Evolutionary conservation across 1,284 basidiomycete genomes (phyloP).

Genomic region (Cryptococcus amylolentus): DNA sequence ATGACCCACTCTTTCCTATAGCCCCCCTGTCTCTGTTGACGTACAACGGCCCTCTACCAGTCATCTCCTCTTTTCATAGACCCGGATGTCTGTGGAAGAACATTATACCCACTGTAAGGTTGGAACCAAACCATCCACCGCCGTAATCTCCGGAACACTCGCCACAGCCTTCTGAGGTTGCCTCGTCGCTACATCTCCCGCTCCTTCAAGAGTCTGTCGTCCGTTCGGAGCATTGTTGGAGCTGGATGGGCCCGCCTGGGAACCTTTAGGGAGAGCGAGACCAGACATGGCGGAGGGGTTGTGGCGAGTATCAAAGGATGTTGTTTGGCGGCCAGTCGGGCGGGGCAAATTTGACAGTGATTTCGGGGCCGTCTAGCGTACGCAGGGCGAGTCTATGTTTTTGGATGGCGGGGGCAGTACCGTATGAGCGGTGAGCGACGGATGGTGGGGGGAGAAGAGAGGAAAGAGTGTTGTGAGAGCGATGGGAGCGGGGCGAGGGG

Average conservation of each 20-base stretch:
- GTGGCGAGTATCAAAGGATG: not conserved
- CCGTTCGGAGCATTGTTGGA: constrained; percentile 1
- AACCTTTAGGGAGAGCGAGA: constrained; percentile 11
- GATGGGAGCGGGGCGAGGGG: not conserved
- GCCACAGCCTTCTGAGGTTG: constrained; percentile 21
- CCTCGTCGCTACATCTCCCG: constrained; percentile 11
- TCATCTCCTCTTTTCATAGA: not conserved
- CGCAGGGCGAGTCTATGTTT: not conserved
- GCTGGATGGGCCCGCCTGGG: constrained; percentile 8
- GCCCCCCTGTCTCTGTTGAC: not conserved
- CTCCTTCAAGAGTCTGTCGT: constrained; percentile 10
- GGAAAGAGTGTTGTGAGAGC: not conserved
- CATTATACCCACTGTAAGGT: constrained; percentile 66
- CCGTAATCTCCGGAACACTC: constrained; percentile 67
- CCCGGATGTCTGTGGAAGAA: not conserved
- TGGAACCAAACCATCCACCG: constrained; percentile 89
- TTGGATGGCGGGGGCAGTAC: not conserved
- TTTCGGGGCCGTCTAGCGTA: not conserved
- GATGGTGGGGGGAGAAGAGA: not conserved
- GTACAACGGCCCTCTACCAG: too few relatives aligned
- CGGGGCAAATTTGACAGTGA: not conserved
- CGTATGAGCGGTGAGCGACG: not conserved
- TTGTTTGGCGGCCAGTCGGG: not conserved
- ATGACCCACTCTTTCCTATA: not conserved
- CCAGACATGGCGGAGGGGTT: constrained; percentile 8